Evolutionary conservation across 345 rosid genomes (phyloP), one percentile per base, ranked within the genome.

Genomic region (Acer negundo): DNA sequence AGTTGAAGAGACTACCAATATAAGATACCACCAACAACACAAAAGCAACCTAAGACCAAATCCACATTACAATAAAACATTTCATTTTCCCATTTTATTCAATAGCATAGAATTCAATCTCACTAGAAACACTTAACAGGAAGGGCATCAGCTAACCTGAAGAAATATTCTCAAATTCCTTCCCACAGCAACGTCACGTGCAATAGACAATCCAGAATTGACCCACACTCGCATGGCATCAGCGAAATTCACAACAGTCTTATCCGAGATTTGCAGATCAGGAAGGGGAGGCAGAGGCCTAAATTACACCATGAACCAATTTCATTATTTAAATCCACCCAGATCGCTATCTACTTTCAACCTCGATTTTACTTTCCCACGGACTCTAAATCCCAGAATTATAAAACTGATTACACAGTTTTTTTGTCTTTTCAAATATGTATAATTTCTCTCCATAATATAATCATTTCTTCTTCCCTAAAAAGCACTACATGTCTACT

Each of bases 211-310:
- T n/a, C 76, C 86, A 76, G 6, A 13, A 73, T 97, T 94, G 74
- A 87, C 81, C 86, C 86, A 89, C 67, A 83, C 83, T 74, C 83
- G 89, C 64, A 91, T 62, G 56, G 80, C 86, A 59, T 79, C 86
- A 67, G 97, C 91, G 72, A 70, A 89, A 76, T 76, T 86, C 16
- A 72, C 77, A 6, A 87, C 84, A 76, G 90, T 82, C 78, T 84
- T 88, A 84, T 91, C 98, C 3, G 97, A 88, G 79, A 97, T 85
- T 86, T 94, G 94, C 85, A 97, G 76, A 82, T 93, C 86, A 13
- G 97, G 99, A 68, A 97, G 75, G 1, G 98, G 98, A 26, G 99
- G 99, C 80, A 91, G 67, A 38, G 99, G 99, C 85, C 99, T 94
- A 83, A 67, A 83, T 75, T 76, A 78, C 72, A 80, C 1, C 76